A percentile compares a stretch with the other conserved stretches of the same genome.
Conservation (phyloP, 164 flowering plant genomes). For the Warburgia ugandensis region DNA sequence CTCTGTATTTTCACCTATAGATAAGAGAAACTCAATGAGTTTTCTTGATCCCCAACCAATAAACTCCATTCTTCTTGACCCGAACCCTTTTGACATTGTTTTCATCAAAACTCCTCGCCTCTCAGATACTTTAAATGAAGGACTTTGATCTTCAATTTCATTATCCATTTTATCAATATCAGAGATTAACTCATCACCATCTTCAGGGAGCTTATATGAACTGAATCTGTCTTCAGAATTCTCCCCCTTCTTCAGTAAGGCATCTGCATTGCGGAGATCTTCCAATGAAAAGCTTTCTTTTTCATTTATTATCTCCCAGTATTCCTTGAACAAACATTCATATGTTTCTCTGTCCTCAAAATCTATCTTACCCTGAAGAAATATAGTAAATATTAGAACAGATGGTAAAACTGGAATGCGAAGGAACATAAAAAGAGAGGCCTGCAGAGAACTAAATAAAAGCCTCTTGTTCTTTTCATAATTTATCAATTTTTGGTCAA, state of each 20-base stretch:
- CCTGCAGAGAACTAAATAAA: neutral
- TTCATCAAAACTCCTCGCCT: slow-evolving; percentile 2
- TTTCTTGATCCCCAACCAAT: slow-evolving; percentile 75
- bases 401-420: neutral
- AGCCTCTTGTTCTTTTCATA: too few species aligned
- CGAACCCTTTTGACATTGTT: slow-evolving; percentile 13
- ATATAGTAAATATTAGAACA: neutral
- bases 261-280: slow-evolving; percentile 34
- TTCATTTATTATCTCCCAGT: slow-evolving; percentile 56
- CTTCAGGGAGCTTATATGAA: slow-evolving; percentile 13
- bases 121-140: slow-evolving; percentile 16
- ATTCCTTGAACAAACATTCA: slow-evolving; percentile 61
- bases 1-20: slow-evolving; percentile 44
- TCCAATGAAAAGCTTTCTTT: slow-evolving; percentile 36
- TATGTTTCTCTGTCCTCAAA: slow-evolving; percentile 48
- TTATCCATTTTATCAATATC: slow-evolving; percentile 26
- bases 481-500: too few species aligned
- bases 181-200: slow-evolving; percentile 15
- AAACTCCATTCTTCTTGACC: slow-evolving; percentile 35
- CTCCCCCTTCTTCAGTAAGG: slow-evolving; percentile 27
- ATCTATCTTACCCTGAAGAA: slow-evolving; percentile 52
- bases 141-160: neutral
- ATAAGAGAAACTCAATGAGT: slow-evolving; percentile 47
- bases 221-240: slow-evolving; percentile 12
- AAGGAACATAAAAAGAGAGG: neutral